phyloP scores from a whole-genome alignment of 164 flowering plant species.

The Cinnamomum micranthum region DNA sequence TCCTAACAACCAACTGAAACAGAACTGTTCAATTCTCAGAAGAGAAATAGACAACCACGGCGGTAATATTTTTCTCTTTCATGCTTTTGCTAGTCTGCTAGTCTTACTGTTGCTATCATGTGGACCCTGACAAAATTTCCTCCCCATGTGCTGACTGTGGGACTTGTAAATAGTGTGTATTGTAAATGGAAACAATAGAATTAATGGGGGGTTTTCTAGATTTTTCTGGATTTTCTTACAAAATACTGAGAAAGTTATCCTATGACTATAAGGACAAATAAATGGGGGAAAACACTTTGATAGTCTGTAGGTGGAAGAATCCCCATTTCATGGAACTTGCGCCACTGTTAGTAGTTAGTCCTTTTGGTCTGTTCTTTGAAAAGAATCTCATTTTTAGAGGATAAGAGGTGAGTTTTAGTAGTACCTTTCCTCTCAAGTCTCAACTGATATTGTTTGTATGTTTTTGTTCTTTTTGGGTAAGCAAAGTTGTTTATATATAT shows the following conservation, averaged over 20 bases:
- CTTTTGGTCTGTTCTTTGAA: slow-evolving; percentile 8
- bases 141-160: neutral
- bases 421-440: neutral
- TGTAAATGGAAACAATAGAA: neutral
- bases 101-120: neutral
- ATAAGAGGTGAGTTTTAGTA: neutral
- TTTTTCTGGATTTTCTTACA: no score
- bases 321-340: neutral
- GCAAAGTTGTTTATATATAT: no score
- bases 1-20: slow-evolving; percentile 29
- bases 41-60: neutral
- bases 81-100: neutral
- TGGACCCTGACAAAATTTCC: slow-evolving; percentile 5
- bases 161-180: neutral
- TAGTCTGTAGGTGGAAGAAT: neutral
- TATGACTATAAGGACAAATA: neutral
- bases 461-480: no score
- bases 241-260: slow-evolving; percentile 10
- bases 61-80: neutral
- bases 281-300: slow-evolving; percentile 2
- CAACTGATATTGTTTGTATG: neutral
- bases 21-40: slow-evolving; percentile 1
- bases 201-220: neutral
- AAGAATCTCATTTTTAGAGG: neutral
- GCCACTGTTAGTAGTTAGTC: neutral